Base-by-base conservation (phyloP, 2,329 filamentous ascomycete species). In the Aspergillus thermomutatus region DNA sequence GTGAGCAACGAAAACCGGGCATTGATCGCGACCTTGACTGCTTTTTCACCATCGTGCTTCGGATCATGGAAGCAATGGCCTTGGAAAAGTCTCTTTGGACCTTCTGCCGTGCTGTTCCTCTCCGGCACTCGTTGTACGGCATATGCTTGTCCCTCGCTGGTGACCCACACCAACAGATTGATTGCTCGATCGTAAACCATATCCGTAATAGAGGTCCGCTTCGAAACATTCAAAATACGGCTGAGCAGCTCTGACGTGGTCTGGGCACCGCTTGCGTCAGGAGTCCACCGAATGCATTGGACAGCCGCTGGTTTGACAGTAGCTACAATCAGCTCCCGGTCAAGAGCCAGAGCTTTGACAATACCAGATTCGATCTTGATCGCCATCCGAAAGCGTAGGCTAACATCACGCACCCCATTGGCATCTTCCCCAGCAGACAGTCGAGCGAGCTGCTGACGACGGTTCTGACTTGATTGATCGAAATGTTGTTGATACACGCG, bases 291-390 rank as follows among this genome's bases (percentile, higher is more conserved):
- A 65, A 99, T 97, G 75, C 92, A 97, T 74, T 99, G 94, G 17
- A 97, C 86, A n/a, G 94, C 93, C 0, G 92, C 88, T 3, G 94
- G 94, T 69, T 94, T 96, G 56, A 86, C 82, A 0, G 94, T 99
- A 4, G 94, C 91, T 52, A 99, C 92, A 23, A 97, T 82, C 43
- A 99, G 80, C 73, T 97, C 94, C 55, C 96, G 91, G 63, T 97
- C 94, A 23, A 97, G 82, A 2, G 94, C 93, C 54, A 97, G 78
- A 10, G 90, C 91, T 67, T 87, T 90, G 64, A 87, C 87, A 65
- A 99, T 97, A 2, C 94, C 94, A 2, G 94, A 94, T 74, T 99
- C 94, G 19, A 99, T 91, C 71, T 96, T 95, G 69, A 99, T 97
- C 14, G 96, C 93, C 90, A 97, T 96, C 56, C 93, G 86, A 75